Percentiles rank a stretch among this genome's conserved stretches.
These are phyloP conservation scores for Neostapfia colusana DNA, from an alignment of 176 grass and related monocot genomes.

Conservation along the genomic window DNA sequence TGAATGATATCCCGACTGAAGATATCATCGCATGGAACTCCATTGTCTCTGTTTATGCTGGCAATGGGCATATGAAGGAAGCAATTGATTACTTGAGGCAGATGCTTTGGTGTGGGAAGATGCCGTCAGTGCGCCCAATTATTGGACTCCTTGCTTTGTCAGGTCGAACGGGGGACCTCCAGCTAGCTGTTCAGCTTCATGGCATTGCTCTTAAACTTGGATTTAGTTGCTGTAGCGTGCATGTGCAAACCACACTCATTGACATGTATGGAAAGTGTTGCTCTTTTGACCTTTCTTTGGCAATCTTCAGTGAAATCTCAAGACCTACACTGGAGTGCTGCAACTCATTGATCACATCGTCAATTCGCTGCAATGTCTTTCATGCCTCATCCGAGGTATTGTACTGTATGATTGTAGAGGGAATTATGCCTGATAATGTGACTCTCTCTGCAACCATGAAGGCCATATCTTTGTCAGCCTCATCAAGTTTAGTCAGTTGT, in stretches of 20 bases:
- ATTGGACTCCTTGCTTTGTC: conserved; percentile 26
- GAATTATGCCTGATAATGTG: conserved; percentile 36
- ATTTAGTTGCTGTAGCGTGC: conserved; percentile 6
- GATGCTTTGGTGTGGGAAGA: conserved; percentile 39
- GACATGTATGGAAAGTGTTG: conserved; percentile 42
- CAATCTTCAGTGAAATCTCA: conserved; percentile 33
- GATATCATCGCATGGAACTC: conserved; percentile 48
- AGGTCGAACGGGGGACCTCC: conserved; percentile 7
- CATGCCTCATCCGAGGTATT: conserved; percentile 16
- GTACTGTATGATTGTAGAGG: conserved; percentile 28
- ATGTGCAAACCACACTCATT: conserved; percentile 38
- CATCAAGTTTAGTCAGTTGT: conserved; percentile 26
- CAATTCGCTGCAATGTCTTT: conserved; percentile 27
- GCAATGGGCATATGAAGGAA: conserved; percentile 14
- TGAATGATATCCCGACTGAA: conserved; percentile 17
- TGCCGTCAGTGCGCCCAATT: conserved; percentile 32
- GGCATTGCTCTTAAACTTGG: conserved; percentile 28
- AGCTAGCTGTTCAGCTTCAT: conserved; percentile 26
- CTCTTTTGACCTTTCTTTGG: conserved; percentile 23
- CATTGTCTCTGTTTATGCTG: conserved; percentile 30
- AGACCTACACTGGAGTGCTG: conserved; percentile 38
- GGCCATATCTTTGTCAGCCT: conserved; percentile 34
- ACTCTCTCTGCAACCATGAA: conserved; percentile 41
- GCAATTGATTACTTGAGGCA: conserved; percentile 31
- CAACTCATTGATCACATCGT: conserved; percentile 35